These are phyloP conservation scores for Raffaelea ambrosiae DNA, from an alignment of 2,329 filamentous ascomycete genomes.

Conservation along the genomic window DNA sequence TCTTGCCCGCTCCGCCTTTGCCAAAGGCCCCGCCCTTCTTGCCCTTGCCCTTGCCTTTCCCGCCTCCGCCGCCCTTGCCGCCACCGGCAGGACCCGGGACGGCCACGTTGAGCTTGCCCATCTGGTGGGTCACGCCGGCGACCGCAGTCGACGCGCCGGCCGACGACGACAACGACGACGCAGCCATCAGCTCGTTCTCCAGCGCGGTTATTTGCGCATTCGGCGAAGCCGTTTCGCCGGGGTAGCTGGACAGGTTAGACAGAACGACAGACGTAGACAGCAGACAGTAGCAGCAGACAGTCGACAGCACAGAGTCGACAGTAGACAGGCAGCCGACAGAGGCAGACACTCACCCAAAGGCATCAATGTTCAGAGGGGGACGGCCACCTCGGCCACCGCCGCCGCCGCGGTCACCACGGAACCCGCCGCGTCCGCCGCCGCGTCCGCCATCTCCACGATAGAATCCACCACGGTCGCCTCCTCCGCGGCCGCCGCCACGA, in stretches of 20 bases:
- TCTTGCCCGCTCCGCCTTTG: neutral
- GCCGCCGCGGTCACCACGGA: conserved; percentile 9
- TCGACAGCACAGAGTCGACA: no score
- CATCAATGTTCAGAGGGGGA: conserved; percentile 12
- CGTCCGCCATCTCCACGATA: conserved; percentile 2
- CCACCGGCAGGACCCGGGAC: neutral
- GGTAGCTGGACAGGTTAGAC: conserved; percentile 4
- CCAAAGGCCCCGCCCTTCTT: neutral
- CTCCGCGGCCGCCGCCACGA: neutral
- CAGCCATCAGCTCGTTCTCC: conserved; percentile 15
- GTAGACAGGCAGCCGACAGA: neutral
- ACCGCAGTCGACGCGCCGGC: neutral
- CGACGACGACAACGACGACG: neutral
- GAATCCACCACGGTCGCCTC: conserved; percentile 6
- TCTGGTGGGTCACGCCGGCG: neutral
- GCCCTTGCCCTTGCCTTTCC: neutral
- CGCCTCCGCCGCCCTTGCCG: neutral
- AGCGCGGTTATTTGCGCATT: conserved; percentile 19
- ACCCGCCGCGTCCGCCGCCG: neutral
- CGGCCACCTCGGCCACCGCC: conserved; percentile 16
- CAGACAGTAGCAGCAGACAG: no score
- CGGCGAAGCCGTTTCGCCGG: conserved; percentile 10
- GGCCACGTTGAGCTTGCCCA: neutral
- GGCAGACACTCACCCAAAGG: conserved; percentile 22
- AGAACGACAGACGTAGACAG: neutral